These are phyloP conservation scores for Annona cherimola DNA, from an alignment of 164 flowering plant species.

Conservation along the genomic window DNA sequence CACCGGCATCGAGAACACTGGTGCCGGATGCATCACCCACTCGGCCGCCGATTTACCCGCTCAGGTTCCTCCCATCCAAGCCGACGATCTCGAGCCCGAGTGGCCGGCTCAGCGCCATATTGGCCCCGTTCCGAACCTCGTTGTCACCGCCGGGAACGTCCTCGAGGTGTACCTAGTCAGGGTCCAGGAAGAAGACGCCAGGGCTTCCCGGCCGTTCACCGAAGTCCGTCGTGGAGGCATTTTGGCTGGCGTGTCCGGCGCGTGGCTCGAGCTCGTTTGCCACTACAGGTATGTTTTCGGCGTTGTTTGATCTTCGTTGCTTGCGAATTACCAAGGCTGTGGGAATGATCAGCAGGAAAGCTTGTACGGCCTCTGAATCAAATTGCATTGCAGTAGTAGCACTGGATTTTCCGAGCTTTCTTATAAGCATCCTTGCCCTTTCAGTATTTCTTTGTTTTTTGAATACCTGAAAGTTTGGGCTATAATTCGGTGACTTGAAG, in stretches of 20 bases:
- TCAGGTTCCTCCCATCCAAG: slow-evolving; percentile 32
- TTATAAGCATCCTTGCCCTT: neutral
- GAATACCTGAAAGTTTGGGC: neutral
- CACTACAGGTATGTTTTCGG: slow-evolving; percentile 56
- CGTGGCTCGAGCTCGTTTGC: slow-evolving; percentile 92
- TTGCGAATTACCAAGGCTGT: too few species aligned
- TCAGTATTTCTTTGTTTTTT: too few species aligned
- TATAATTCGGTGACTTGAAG: neutral
- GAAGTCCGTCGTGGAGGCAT: slow-evolving; percentile 63
- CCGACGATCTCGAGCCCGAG: slow-evolving; percentile 70
- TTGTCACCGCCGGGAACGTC: slow-evolving; percentile 74
- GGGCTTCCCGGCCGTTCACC: slow-evolving; percentile 22
- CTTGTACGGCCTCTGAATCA: too few species aligned
- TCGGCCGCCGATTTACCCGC: slow-evolving; percentile 48
- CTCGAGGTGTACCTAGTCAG: slow-evolving; percentile 73
- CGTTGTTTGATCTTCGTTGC: neutral
- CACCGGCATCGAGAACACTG: slow-evolving; percentile 88
- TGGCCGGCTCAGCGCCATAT: slow-evolving; percentile 43
- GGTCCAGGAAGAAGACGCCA: slow-evolving; percentile 51
- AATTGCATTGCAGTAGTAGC: too few species aligned
- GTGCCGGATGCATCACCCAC: slow-evolving; percentile 82
- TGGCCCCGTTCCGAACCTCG: slow-evolving; percentile 79
- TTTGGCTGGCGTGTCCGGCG: slow-evolving; percentile 76
- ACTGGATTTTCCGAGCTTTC: neutral
- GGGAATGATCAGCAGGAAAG: too few species aligned